Conservation (phyloP, 306 rosid species). For the Vigna trinervia region DNA sequence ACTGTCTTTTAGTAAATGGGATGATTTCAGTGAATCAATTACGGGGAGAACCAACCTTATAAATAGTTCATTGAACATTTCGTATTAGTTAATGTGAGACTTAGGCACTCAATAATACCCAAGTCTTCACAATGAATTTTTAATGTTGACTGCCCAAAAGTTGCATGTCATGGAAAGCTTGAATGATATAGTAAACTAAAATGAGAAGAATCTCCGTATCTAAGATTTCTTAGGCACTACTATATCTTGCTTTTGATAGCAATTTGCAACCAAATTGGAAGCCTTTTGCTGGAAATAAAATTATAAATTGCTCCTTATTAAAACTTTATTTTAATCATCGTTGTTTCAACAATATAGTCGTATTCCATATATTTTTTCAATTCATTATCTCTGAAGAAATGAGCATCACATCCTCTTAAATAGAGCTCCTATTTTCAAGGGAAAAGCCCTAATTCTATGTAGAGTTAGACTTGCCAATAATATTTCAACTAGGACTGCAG, state of each 20-base stretch:
- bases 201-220: neutral
- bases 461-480: constrained; percentile 34
- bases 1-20: neutral
- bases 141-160: constrained; percentile 1
- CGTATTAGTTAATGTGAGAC: too few relatives aligned
- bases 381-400: neutral
- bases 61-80: too few relatives aligned
- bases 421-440: constrained; percentile 19
- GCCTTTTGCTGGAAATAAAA: neutral
- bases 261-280: constrained; percentile 5
- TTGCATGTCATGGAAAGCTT: neutral
- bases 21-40: constrained; percentile 7
- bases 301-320: neutral
- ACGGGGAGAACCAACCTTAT: neutral
- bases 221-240: neutral
- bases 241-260: constrained; percentile 17
- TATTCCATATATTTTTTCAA: neutral
- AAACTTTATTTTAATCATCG: neutral
- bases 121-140: neutral
- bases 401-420: constrained; percentile 10
- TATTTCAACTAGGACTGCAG: constrained; percentile 9
- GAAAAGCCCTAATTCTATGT: neutral
- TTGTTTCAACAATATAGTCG: neutral
- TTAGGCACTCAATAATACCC: too few relatives aligned
- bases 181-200: neutral